phyloP scores from a whole-genome alignment of 176 grass and related monocot genomes.

The Eragrostis curvula region DNA sequence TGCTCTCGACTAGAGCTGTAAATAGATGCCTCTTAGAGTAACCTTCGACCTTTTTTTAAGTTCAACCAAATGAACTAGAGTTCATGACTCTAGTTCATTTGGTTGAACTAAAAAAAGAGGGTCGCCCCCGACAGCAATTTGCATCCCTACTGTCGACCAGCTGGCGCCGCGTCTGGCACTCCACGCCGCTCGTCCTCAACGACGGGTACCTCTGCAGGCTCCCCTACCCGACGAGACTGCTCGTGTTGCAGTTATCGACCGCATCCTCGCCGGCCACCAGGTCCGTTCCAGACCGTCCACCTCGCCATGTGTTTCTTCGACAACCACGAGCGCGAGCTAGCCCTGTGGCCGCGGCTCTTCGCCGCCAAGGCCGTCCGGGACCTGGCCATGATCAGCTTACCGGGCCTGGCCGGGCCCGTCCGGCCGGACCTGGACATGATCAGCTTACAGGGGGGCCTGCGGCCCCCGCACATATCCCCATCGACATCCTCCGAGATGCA shows the following conservation, averaged over 20 bases:
- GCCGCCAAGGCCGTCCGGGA: conserved; percentile 1
- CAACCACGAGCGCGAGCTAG: not conserved
- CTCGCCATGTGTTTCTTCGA: conserved; percentile 2
- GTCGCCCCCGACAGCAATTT: no score
- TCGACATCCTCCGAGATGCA: conserved; percentile 10
- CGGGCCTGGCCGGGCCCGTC: no score
- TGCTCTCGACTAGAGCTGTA: no score
- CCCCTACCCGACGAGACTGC: not conserved
- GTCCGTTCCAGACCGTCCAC: conserved; percentile 9
- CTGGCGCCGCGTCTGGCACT: conserved; percentile 36
- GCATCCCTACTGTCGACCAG: no score
- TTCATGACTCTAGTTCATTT: no score
- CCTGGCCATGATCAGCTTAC: not conserved
- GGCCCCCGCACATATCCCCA: not conserved
- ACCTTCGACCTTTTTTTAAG: no score
- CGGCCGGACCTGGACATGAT: not conserved
- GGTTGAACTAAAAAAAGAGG: no score
- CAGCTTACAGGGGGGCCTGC: not conserved
- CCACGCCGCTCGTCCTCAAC: conserved; percentile 32
- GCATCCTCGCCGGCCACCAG: conserved; percentile 35
- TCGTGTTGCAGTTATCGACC: not conserved
- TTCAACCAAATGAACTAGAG: no score
- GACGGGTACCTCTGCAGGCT: conserved; percentile 33
- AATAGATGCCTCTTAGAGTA: no score
- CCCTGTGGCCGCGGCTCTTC: not conserved